Percentiles rank a stretch among this genome's conserved stretches.
Evolutionary conservation across 768 basidiomycete genomes (phyloP).

Genomic region (Leucogyrophana mollusca): DNA sequence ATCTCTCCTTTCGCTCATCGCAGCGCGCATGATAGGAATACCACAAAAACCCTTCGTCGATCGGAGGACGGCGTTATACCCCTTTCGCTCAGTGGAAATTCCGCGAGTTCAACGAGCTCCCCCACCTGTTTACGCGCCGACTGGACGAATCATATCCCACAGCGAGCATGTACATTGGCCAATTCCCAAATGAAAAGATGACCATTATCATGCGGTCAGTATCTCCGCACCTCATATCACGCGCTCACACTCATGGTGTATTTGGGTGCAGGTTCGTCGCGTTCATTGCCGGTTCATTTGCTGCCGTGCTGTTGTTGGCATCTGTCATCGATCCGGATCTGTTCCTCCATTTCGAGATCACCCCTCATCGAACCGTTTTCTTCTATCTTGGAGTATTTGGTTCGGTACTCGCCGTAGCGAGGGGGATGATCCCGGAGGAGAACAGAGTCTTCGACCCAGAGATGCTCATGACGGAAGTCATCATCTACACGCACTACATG

Average conservation of each 20-base stretch:
- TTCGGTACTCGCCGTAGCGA: constrained; percentile 80
- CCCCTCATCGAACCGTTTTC: constrained; percentile 85
- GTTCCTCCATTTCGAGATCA: constrained; percentile 93
- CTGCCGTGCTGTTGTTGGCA: constrained; percentile 89
- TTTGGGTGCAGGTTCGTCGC: constrained; percentile 81
- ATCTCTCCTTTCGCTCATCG: not conserved
- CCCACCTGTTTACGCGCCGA: constrained; percentile 86
- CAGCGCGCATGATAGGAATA: constrained; percentile 70
- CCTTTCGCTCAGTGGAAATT: constrained; percentile 98
- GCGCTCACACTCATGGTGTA: not conserved
- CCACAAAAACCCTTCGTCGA: constrained; percentile 96
- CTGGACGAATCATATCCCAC: constrained; percentile 86
- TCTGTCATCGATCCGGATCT: constrained; percentile 93
- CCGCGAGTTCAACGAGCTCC: constrained; percentile 97
- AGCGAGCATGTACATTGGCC: constrained; percentile 94
- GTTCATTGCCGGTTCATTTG: constrained; percentile 95
- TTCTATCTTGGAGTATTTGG: constrained; percentile 93
- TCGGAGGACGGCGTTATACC: constrained; percentile 90
- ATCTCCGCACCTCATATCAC: not conserved
- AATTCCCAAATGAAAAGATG: constrained; percentile 95
- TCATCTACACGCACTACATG: constrained; percentile 94
- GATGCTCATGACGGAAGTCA: constrained; percentile 86
- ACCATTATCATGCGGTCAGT: constrained; percentile 86
- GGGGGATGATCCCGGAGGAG: constrained; percentile 96
- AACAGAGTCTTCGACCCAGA: constrained; percentile 94